phyloP scores from a whole-genome alignment of 768 basidiomycete species.

The Fibroporia radiculosa region DNA sequence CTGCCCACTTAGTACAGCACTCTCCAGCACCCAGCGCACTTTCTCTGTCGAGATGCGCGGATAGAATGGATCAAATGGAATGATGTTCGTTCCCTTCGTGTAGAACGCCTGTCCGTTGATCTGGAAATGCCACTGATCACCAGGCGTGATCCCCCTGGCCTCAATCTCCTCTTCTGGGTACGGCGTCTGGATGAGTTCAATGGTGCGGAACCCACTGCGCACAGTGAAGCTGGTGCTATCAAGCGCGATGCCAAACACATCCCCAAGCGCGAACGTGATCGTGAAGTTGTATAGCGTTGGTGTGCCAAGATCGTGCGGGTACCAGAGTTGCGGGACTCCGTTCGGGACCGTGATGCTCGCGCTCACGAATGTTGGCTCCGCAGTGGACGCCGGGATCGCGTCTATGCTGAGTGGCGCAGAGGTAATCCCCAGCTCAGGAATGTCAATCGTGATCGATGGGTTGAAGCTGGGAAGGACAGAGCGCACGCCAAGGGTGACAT shows the following conservation, averaged over 20 bases:
- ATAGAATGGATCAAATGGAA: constrained; percentile 57
- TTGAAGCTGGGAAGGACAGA: constrained; percentile 29
- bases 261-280: constrained; percentile 28
- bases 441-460: constrained; percentile 33
- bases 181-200: constrained; percentile 41
- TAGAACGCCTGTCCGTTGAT: constrained; percentile 52
- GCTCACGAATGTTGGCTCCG: constrained; percentile 31
- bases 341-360: constrained; percentile 41
- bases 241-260: background rate
- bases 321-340: constrained; percentile 42
- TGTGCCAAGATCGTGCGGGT: constrained; percentile 45
- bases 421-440: constrained; percentile 38
- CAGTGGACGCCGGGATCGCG: constrained; percentile 19
- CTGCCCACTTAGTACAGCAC: constrained; percentile 45
- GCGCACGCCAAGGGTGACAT: constrained; percentile 42
- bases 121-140: constrained; percentile 55
- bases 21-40: constrained; percentile 49
- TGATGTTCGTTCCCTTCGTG: constrained; percentile 47
- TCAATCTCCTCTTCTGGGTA: constrained; percentile 38
- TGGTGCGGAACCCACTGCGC: constrained; percentile 52
- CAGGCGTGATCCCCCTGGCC: constrained; percentile 44
- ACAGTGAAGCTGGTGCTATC: constrained; percentile 27
- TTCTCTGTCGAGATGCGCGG: constrained; percentile 40
- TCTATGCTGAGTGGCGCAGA: constrained; percentile 26
- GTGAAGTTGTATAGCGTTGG: constrained; percentile 49